Conservation (phyloP, 441 rosid species). For the Kokia cookei region DNA sequence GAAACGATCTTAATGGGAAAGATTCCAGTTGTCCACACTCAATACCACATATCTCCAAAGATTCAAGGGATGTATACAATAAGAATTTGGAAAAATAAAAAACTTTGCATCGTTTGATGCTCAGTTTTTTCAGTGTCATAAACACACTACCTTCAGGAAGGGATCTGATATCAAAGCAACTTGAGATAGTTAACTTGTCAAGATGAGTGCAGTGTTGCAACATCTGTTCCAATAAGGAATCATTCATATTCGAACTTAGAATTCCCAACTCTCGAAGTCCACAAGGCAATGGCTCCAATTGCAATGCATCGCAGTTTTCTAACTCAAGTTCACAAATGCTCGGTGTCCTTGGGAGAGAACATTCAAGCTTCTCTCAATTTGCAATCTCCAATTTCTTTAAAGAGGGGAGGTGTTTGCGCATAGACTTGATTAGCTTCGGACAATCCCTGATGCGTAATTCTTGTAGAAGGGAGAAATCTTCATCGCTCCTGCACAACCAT, state of each 20-base stretch:
- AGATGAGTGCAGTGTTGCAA: neutral
- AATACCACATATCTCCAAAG: fast-evolving
- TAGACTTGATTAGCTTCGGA: neutral
- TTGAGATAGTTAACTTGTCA: neutral
- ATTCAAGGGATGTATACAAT: neutral
- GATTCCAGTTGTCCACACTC: neutral
- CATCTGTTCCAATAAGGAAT: neutral
- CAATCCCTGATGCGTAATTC: neutral
- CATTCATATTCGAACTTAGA: neutral
- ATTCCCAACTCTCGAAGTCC: neutral
- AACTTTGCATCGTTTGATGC: fast-evolving
- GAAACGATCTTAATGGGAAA: neutral
- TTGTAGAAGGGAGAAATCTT: neutral
- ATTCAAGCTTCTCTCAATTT: neutral
- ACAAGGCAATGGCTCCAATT: neutral
- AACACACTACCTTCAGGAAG: neutral
- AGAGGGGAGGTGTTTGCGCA: neutral
- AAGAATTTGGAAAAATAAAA: neutral
- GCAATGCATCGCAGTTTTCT: fast-evolving
- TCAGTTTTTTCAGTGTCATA: neutral
- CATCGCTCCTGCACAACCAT: neutral
- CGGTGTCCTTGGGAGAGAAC: neutral
- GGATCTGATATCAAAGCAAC: neutral
- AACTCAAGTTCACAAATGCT: neutral
- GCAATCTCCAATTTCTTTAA: neutral